These are phyloP conservation scores for Takakia lepidozioides DNA, from an alignment of 225 moss, liverwort and hornwort species.

Conservation along the genomic window DNA sequence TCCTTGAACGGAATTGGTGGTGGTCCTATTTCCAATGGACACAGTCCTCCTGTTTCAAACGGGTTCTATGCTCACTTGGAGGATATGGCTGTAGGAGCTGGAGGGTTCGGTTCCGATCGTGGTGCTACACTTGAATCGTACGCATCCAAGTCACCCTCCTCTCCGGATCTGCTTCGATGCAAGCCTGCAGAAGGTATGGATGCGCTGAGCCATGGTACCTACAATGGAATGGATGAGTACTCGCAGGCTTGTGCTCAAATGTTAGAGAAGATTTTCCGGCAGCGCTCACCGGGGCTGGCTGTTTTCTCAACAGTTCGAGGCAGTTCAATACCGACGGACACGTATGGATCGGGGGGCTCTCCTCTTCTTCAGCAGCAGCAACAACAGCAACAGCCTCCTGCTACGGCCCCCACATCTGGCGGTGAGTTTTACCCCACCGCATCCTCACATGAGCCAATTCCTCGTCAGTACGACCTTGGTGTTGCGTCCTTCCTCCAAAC, in stretches of 20 bases:
- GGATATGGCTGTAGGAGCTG: conserved; percentile 51
- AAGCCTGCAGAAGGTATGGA: conserved; percentile 44
- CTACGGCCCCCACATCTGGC: conserved; percentile 12
- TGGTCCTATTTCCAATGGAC: conserved; percentile 46
- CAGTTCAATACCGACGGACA: conserved; percentile 31
- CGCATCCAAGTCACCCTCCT: conserved; percentile 43
- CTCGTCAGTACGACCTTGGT: conserved; percentile 13
- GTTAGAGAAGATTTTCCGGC: conserved; percentile 34
- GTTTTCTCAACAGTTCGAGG: conserved; percentile 14
- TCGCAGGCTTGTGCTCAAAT: conserved; percentile 34
- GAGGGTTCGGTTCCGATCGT: conserved; percentile 29
- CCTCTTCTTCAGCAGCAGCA: too few species aligned
- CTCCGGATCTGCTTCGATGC: conserved; percentile 69
- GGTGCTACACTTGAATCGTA: conserved; percentile 31
- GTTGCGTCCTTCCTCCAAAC: conserved; percentile 41
- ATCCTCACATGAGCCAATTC: conserved; percentile 30
- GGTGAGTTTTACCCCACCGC: conserved; percentile 35
- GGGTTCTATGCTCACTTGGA: conserved; percentile 66
- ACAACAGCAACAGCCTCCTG: too few species aligned
- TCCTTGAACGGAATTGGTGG: conserved; percentile 29
- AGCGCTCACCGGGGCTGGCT: conserved; percentile 37
- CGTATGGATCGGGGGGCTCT: conserved; percentile 20
- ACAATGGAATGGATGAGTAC: conserved; percentile 45
- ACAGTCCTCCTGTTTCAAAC: conserved; percentile 53
- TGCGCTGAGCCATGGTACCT: conserved; percentile 50